A percentile compares a stretch with the other conserved stretches of the same genome.
phyloP scores from a whole-genome alignment of 371 early-diverging fungal species.

The Dichotomocladium elegans region DNA sequence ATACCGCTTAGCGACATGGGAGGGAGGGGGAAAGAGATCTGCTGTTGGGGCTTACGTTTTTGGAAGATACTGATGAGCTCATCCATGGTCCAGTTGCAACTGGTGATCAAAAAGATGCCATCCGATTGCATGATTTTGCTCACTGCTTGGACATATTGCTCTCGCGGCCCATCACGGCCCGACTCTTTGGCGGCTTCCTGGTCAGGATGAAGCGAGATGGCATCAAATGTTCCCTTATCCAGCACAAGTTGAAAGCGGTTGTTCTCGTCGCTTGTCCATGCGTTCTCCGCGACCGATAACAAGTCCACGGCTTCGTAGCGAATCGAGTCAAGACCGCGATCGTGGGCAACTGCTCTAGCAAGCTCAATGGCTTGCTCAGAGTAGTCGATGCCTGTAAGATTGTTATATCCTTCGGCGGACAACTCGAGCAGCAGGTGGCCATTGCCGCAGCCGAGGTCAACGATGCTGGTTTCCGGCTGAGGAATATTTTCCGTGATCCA shows the following conservation, averaged over 20 bases:
- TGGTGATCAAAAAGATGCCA: conserved; percentile 75
- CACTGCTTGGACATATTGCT: conserved; percentile 29
- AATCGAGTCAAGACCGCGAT: conserved; percentile 42
- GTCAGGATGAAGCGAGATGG: conserved; percentile 74
- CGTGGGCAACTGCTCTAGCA: conserved; percentile 53
- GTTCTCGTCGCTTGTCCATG: conserved; percentile 27
- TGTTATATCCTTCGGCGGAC: conserved; percentile 61
- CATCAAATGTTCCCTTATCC: conserved; percentile 95
- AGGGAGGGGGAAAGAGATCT: background rate
- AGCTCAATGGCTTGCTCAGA: conserved; percentile 72
- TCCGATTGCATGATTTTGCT: conserved; percentile 30
- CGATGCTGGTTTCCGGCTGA: conserved; percentile 31
- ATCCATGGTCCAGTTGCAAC: conserved; percentile 91
- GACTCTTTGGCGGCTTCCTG: conserved; percentile 34
- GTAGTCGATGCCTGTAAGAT: conserved; percentile 83
- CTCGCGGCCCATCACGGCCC: conserved; percentile 31
- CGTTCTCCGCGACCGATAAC: conserved; percentile 40
- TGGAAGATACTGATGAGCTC: conserved; percentile 71
- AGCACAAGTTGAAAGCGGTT: conserved; percentile 61
- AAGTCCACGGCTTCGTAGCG: conserved; percentile 63
- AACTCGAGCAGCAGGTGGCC: conserved; percentile 83
- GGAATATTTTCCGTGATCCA: conserved; percentile 65
- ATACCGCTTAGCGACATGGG: background rate
- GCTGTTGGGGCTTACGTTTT: conserved; percentile 34
- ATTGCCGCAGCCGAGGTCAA: conserved; percentile 92